Base-by-base conservation (phyloP, 1,284 basidiomycete genomes). In the Apiotrichum brassicae region DNA sequence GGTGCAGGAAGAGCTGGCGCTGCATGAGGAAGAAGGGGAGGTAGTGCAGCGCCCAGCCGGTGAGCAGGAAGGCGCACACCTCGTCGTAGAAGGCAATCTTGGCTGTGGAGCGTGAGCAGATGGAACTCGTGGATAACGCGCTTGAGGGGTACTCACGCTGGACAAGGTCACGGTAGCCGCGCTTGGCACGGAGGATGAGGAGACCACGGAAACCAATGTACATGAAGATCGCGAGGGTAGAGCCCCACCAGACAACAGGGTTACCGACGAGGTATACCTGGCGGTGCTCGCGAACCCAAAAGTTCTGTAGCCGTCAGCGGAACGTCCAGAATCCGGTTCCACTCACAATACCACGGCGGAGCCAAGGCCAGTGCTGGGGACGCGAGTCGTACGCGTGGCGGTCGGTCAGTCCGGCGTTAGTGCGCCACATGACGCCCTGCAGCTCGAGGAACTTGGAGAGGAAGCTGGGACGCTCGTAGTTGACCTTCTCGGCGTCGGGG, bases 231-330 rank as follows among this genome's bases (percentile, higher is more conserved):
- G 87, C 80, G 2, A 83, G 64, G 0, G 86, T 83, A 60, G 87
- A 86, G 20, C 83, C 72, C 80, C 85, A 95, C 93, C 94, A 97
- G 19, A 95, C 79, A 54, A 93, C 77, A 0, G 92, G 90, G 71
- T 97, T 98, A 7, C 94, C 94, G 26, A 97, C 79, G 37, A 98
- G 79, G 72, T 98, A 98, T 53, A 98, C 86, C 66, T 97, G 94
- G 32, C 82, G 80, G 69, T 97, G 86, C 56, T 97, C 87, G 71
- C 93, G 92, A 36, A 94, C 90, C 95, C 95, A 98, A 76, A 97
- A 98, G 75, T 93, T 92, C 25, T 39, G 23, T 13, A 5, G 37
- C 14, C 14, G 9, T 37, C 36, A 37, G 36, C 11, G 11, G 11
- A 8, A 20, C 3, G n/a, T 18, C 7, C n/a, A n/a, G n/a, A n/a